A percentile compares a stretch with the other conserved stretches of the same genome.
phyloP scores from a whole-genome alignment of 31 red algal genomes.

The Odonthalia washingtoniensis region DNA sequence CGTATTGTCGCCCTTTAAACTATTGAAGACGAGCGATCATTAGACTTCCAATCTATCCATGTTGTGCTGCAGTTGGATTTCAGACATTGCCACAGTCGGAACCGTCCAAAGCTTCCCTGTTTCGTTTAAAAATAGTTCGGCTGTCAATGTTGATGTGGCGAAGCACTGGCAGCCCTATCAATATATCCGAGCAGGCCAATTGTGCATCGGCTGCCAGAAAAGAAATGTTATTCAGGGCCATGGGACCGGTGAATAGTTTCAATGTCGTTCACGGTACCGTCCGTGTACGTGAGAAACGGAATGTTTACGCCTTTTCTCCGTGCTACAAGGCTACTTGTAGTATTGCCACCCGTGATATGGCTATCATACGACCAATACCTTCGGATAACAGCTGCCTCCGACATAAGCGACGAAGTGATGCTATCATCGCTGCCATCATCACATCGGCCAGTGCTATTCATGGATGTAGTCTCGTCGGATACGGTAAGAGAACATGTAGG shows the following conservation, averaged over 20 bases:
- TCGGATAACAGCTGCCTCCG: neutral
- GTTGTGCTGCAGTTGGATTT: slow-evolving; percentile 5
- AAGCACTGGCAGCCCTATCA: slow-evolving; percentile 3
- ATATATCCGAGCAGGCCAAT: slow-evolving; percentile 6
- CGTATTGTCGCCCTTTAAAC: neutral
- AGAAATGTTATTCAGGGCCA: slow-evolving; percentile 12
- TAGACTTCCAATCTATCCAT: neutral
- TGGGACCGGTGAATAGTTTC: neutral
- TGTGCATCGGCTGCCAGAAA: slow-evolving; percentile 11
- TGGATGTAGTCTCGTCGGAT: neutral
- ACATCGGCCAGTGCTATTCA: slow-evolving; percentile 7
- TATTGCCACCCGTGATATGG: neutral
- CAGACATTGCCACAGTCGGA: neutral
- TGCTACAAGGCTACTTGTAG: neutral
- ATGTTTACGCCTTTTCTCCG: neutral
- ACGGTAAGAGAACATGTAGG: neutral
- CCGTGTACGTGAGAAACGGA: slow-evolving; percentile 1
- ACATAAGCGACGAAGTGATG: neutral
- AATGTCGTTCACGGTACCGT: neutral
- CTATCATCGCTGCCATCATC: slow-evolving; percentile 33
- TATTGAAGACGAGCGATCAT: neutral
- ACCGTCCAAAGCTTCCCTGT: neutral
- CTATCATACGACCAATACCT: neutral
- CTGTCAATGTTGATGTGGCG: neutral
- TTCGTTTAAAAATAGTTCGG: neutral